Evolutionary conservation across 106 monocot species (phyloP), one percentile per base, ranked within the genome.

Genomic region (Ottelia alismoides): DNA sequence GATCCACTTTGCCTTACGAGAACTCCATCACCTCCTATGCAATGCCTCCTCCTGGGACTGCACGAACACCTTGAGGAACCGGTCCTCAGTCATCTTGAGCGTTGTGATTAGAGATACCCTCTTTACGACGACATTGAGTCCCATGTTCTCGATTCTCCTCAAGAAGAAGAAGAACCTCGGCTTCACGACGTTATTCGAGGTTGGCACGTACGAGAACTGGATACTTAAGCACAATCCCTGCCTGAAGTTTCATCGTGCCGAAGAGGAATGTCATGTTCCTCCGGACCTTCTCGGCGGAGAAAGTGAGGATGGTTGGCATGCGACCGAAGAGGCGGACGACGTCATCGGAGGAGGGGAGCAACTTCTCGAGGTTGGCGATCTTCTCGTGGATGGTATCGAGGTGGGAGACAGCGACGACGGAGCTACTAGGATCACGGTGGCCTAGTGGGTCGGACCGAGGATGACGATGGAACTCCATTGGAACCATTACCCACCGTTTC

Each of bases 261-360:
- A 58, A 3, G 20, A 71, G 3, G 64, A 45, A 71, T 16, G 71
- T 64, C 71, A 71, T 64, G 57, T 71, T 71, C 18, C 71, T 35
- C 35, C 58, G 71, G 4, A 71, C 51, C 57, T 64, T 71, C 16
- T 71, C 71, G 20, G 52, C 24, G 28, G 71, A 71, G 51, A 64
- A 57, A 44, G 58, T 64, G 28, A 71, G 64, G 20, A 64, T 11
- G 54, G 51, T 64, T 27, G 71, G 63, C 5, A 50, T 45, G 5
- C 64, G 57, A 44, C 60, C 71, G 56, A 71, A 71, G 19, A 71
- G 47, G 0, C 12, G n/a, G 45, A 71, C 26, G 21, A 65, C 64
- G 28, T 71, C 44, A 22, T 71, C 71, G 17, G 10, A 3, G 9
- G 58, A 30, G 27, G 64, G 46, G 10, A 57, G 64, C 45, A 57